Evolutionary conservation across 306 rosid species (phyloP), one percentile per base, ranked within the genome.

Genomic region (Glycyrrhiza uralensis): DNA sequence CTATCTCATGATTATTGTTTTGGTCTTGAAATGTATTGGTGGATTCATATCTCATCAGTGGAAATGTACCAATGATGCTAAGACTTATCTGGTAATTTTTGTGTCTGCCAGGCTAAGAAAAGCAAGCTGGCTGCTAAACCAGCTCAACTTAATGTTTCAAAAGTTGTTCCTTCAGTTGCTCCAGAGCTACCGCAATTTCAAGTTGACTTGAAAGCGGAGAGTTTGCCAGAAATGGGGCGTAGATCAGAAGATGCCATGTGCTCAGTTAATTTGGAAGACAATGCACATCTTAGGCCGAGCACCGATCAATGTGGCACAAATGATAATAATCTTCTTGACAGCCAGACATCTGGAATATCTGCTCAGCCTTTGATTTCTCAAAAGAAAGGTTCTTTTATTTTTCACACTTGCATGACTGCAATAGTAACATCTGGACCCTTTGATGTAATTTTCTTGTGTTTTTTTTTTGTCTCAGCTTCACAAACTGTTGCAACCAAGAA

Each of bases 61-160:
- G 67, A 81, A 14, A 57, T 5, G 55, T 49, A 5, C 24, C 18
- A 24, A 12, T 73, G 74, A 45, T 30, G 39, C 68, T 61, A 66
- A 68, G 15, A 56, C 46, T 60, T 44, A 26, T 17, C 30, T 13
- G 47, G 47, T 13, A 50, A 63, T 72, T 26, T 69, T 66, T 72
- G 57, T 78, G 39, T 41, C 65, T 56, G 47, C 49, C 72, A 93
- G 98, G 81, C 79, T 70, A 90, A 83, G 80, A 83, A 52, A 67
- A 59, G 75, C 52, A 93, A 81, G 83, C 72, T 51, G 61, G 41
- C 69, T 44, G 41, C 69, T 44, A 74, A 84, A 66, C 67, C 63
- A n/a, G 75, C 52, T 66, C 85, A 54, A 63, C 26, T 54, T 12
- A 81, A 67, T 75, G 72, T 58, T 69, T 75, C 80, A 28, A 82